phyloP scores from a whole-genome alignment of 2,329 filamentous ascomycete genomes.

The Aspergillus sp. region DNA sequence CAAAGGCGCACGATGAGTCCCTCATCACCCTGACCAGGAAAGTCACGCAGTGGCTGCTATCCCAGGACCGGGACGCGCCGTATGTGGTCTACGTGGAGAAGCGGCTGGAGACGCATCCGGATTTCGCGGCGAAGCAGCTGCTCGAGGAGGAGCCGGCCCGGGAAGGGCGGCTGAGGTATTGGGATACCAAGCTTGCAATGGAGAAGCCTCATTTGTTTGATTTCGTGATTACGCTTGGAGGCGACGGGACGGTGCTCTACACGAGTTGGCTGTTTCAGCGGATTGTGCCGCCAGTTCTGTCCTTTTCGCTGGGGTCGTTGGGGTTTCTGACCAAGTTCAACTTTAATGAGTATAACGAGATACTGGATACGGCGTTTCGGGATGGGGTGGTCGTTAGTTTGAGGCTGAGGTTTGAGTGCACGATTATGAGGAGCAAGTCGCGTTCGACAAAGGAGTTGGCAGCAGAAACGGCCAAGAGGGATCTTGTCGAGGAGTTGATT shows the following conservation, averaged over 20 bases:
- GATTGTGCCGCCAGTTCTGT: slow-evolving; percentile 87
- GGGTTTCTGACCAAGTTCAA: slow-evolving; percentile 97
- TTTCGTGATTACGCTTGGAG: slow-evolving; percentile 85
- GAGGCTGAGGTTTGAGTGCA: slow-evolving; percentile 85
- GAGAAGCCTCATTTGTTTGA: slow-evolving; percentile 83
- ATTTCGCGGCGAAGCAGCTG: slow-evolving; percentile 69
- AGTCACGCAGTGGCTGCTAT: slow-evolving; percentile 74
- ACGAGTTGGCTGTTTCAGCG: slow-evolving; percentile 96
- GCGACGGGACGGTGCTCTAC: slow-evolving; percentile 95
- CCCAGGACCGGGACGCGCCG: slow-evolving; percentile 58
- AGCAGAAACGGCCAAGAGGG: slow-evolving; percentile 44
- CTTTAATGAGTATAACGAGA: slow-evolving; percentile 68
- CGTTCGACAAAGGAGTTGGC: slow-evolving; percentile 22
- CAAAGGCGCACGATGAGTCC: slow-evolving; percentile 83
- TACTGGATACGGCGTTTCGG: slow-evolving; percentile 65
- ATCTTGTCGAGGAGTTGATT: slow-evolving; percentile 85
- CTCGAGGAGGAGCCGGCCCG: slow-evolving; percentile 56
- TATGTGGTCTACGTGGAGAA: slow-evolving; percentile 82
- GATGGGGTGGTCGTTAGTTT: slow-evolving; percentile 87
- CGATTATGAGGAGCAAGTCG: slow-evolving; percentile 68
- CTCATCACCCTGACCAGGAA: slow-evolving; percentile 74
- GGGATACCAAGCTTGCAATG: slow-evolving; percentile 75
- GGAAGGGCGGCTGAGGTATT: slow-evolving; percentile 66
- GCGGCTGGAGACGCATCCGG: slow-evolving; percentile 63
- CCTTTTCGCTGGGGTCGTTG: slow-evolving; percentile 84